Evolutionary conservation across 2,329 filamentous ascomycete species (phyloP), one percentile per base, ranked within the genome.

Genomic region (Ceratocystis smalleyi): DNA sequence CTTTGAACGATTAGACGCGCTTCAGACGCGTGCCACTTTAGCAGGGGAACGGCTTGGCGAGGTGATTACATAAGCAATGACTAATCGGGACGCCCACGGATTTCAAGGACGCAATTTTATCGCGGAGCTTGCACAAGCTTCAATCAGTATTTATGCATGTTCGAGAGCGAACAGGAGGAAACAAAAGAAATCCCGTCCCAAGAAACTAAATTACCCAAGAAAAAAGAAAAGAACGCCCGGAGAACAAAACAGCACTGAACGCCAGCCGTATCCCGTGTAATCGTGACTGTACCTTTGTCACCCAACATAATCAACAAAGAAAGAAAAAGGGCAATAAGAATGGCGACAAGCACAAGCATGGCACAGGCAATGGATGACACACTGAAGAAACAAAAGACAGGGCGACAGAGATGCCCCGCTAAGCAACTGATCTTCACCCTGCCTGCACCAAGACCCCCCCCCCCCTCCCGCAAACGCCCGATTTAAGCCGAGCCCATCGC

Each of bases 281-380:
- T 47, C 8, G 19, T 24, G 19, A 15, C 49, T 27, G 19, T 5
- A 40, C 35, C 35, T 12, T 40, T 15, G 35, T 40, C 35, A 40
- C 12, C 35, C 35, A 57, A 8, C 3, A 27, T 8, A 30, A 6
- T n/a, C 27, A 22, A 32, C 5, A 8, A 64, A 43, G 45, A 5
- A 40, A 40, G 54, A 35, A 47, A 49, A 64, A 64, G 12, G 24
- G 49, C 35, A 60, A 32, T n/a, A 24, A 59, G 2, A 64, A 64
- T 5, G 24, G 49, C 35, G 49, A 32, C 10, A 24, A 59, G n/a
- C n/a, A n/a, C n/a, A 59, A 49, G n/a, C n/a, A 8, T 5, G 24
- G 43, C 12, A 51, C 35, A 24, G 17, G 32, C n/a, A 64, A 15
- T 2, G 6, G 6, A 19, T 10, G 49, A 30, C 17, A 17, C n/a